phyloP scores from a whole-genome alignment of 2,329 filamentous ascomycete species.

The Fusarium xylarioides region DNA sequence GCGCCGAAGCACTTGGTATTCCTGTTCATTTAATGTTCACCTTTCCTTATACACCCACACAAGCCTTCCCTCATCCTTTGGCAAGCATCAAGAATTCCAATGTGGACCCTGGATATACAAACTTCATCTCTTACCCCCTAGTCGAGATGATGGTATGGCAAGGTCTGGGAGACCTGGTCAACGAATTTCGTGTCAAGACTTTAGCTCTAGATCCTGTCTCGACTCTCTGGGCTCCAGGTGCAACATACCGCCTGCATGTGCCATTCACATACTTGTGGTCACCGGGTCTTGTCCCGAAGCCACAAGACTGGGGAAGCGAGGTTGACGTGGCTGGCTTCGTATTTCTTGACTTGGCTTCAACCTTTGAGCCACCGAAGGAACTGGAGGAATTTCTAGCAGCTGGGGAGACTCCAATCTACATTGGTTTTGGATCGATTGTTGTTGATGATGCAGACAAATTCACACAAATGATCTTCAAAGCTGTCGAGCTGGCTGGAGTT shows the following conservation, averaged over 20 bases:
- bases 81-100: conserved; percentile 79
- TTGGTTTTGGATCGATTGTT: conserved; percentile 80
- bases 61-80: conserved; percentile 79
- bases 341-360: conserved; percentile 74
- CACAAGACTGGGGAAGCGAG: conserved; percentile 72
- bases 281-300: conserved; percentile 72
- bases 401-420: conserved; percentile 72
- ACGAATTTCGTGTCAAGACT: conserved; percentile 75
- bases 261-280: conserved; percentile 81
- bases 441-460: conserved; percentile 76
- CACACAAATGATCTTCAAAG: conserved; percentile 76
- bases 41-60: conserved; percentile 80
- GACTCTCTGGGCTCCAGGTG: conserved; percentile 79
- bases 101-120: conserved; percentile 76
- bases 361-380: conserved; percentile 65
- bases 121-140: conserved; percentile 82
- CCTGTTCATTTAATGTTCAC: conserved; percentile 91
- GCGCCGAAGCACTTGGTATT: conserved; percentile 79
- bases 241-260: conserved; percentile 76
- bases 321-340: conserved; percentile 82
- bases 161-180: conserved; percentile 81
- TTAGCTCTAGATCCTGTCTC: conserved; percentile 78
- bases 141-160: conserved; percentile 94
- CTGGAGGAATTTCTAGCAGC: conserved; percentile 64
- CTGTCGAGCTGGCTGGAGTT: conserved; percentile 71